These are phyloP conservation scores for Boechera retrofracta DNA, from an alignment of 345 rosid species.

Conservation along the genomic window DNA sequence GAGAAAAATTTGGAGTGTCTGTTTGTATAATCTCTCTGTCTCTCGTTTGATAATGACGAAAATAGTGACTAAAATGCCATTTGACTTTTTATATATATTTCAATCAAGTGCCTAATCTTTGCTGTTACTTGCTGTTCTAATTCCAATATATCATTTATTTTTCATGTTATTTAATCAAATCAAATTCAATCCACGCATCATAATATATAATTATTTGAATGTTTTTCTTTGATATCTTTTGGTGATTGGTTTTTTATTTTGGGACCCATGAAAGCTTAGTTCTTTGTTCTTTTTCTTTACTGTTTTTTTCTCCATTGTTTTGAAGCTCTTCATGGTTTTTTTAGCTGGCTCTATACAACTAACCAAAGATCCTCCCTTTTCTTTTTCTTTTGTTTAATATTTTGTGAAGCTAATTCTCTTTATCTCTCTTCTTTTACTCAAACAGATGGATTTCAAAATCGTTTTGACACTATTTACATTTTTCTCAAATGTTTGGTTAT, in stretches of 20 bases:
- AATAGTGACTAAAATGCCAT: slow-evolving; percentile 35
- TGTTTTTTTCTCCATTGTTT: slow-evolving; percentile 25
- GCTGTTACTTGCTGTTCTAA: slow-evolving; percentile 48
- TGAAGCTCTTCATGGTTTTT: background rate
- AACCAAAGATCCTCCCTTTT: slow-evolving; percentile 39
- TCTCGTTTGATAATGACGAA: slow-evolving; percentile 7
- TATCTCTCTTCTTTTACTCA: slow-evolving; percentile 20
- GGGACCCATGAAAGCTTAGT: slow-evolving; percentile 36
- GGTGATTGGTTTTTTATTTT: slow-evolving; percentile 29
- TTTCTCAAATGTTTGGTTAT: slow-evolving; percentile 1
- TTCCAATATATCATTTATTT: slow-evolving; percentile 21
- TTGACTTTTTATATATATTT: slow-evolving; percentile 33
- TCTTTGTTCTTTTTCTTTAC: slow-evolving; percentile 29
- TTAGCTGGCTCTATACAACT: slow-evolving; percentile 24
- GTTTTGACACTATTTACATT: background rate
- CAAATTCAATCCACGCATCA: slow-evolving; percentile 31
- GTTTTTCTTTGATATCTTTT: slow-evolving; percentile 23
- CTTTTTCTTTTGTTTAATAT: background rate
- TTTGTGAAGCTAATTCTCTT: background rate
- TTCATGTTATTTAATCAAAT: slow-evolving; percentile 13
- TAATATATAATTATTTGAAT: slow-evolving; percentile 15
- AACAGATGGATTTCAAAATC: slow-evolving; percentile 9
- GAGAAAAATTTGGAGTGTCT: slow-evolving; percentile 1
- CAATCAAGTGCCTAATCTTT: slow-evolving; percentile 40
- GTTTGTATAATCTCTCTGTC: slow-evolving; percentile 20